Conservation (phyloP, 192 early-diverging fungal species). For the Coemansia sp. region DNA sequence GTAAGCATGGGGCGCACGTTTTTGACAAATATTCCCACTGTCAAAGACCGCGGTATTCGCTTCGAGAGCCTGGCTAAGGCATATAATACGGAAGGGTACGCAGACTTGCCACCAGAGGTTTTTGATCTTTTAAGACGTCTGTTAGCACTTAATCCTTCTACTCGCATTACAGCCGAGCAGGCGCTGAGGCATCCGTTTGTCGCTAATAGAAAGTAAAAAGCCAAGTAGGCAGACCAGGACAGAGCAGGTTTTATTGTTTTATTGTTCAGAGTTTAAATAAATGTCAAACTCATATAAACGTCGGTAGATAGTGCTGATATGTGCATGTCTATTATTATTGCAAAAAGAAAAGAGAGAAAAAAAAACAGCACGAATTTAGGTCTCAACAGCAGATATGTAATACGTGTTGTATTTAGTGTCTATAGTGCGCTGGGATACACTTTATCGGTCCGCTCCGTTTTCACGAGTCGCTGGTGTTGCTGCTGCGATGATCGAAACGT, state of each 20-base stretch:
- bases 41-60: slow-evolving; percentile 43
- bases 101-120: slow-evolving; percentile 37
- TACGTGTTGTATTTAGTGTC: no score
- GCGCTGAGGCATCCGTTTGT: slow-evolving; percentile 76
- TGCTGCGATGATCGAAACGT: not conserved
- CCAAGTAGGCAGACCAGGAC: not conserved
- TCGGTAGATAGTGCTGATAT: no score
- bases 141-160: slow-evolving; percentile 56
- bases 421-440: no score
- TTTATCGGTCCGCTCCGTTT: no score
- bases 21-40: slow-evolving; percentile 44
- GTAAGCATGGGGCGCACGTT: slow-evolving; percentile 51
- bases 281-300: no score
- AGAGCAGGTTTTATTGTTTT: not conserved
- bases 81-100: slow-evolving; percentile 38
- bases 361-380: no score
- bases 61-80: slow-evolving; percentile 50
- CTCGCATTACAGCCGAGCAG: slow-evolving; percentile 71
- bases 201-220: slow-evolving; percentile 1
- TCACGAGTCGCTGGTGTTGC: no score
- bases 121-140: slow-evolving; percentile 61
- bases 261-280: no score
- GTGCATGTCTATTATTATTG: no score
- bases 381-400: no score
- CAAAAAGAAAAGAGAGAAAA: no score